Base-by-base conservation (phyloP, 306 rosid species). In the Malus fusca region DNA sequence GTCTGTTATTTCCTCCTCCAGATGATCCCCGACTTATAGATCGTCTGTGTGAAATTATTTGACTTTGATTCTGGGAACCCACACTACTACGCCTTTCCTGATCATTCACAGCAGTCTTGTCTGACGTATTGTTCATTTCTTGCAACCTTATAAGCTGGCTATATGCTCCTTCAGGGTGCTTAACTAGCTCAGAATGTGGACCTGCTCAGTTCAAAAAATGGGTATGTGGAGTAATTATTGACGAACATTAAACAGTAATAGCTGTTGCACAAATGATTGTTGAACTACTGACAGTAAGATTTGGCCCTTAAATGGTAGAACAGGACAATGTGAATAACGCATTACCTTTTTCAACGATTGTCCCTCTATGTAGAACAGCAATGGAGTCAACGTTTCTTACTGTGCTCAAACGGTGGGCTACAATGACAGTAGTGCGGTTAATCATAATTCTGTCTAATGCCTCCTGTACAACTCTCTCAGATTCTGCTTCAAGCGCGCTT, bases 401-500 rank as follows among this genome's bases (percentile, higher is more conserved):
- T 26, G 91, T 90, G 75, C 88, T 88, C 66, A 87, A 79, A 48
- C 96, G 91, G 70, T 88, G 96, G 6, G 96, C 96, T 55, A 90
- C 96, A 75, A 90, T 30, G 33, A 30, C 33, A 30, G 33, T 4
- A 30, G 33, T 30, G 33, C 33, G 77, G 75, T 88, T 88, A 43
- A 79, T 72, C 95, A 90, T 90, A 74, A 88, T 81, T 72, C 82
- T 82, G 68, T 88, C 92, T 68, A 90, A 46, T 44, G 90, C 91
- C 84, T 90, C 90, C 71, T 90, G 95, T 17, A 90, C 95, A 23
- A 84, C 40, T 42, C 86, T 85, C 82, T 90, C 92, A 75, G 95
- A 90, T 81, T 90, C 90, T 43, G 90, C 87, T 74, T 89, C 93
- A 75, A 89, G 88, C 26, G 94, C 94, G 51, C 92, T 88, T 28